These are phyloP conservation scores for Claviceps citrina DNA, from an alignment of 2,329 filamentous ascomycete species.

Conservation along the genomic window DNA sequence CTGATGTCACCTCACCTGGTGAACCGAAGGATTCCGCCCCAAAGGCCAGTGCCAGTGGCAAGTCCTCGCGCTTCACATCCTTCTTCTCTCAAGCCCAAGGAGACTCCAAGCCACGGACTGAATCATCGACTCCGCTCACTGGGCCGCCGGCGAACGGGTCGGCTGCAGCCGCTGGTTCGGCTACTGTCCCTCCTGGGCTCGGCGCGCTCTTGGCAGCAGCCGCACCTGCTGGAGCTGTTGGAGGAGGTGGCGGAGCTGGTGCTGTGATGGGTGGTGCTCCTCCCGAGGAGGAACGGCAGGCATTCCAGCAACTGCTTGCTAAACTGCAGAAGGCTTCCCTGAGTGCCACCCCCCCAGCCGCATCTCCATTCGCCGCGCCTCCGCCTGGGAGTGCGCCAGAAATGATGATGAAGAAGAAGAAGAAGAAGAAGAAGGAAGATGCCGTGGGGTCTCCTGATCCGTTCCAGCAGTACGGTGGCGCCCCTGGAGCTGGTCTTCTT, in stretches of 20 bases:
- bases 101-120: constrained; percentile 33
- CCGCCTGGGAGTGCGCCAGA: constrained; percentile 17
- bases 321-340: constrained; percentile 55
- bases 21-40: constrained; percentile 25
- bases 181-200: constrained; percentile 3
- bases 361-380: constrained; percentile 28
- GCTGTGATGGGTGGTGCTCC: constrained; percentile 9
- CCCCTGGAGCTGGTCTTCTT: constrained; percentile 29
- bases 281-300: constrained; percentile 61
- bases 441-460: constrained; percentile 32
- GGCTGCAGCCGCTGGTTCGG: constrained; percentile 2
- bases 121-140: constrained; percentile 30
- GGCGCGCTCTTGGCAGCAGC: constrained; percentile 3
- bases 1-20: constrained; percentile 37
- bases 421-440: constrained; percentile 16
- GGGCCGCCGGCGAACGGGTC: constrained; percentile 13
- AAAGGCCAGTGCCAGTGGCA: constrained; percentile 41
- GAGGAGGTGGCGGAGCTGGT: background rate
- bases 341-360: constrained; percentile 29
- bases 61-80: constrained; percentile 74
- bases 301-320: constrained; percentile 66
- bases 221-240: background rate
- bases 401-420: background rate
- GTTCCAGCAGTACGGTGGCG: constrained; percentile 31
- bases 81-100: constrained; percentile 47